phyloP scores from a whole-genome alignment of 352 stramenopile species.

The Peronosclerospora sorghi region DNA sequence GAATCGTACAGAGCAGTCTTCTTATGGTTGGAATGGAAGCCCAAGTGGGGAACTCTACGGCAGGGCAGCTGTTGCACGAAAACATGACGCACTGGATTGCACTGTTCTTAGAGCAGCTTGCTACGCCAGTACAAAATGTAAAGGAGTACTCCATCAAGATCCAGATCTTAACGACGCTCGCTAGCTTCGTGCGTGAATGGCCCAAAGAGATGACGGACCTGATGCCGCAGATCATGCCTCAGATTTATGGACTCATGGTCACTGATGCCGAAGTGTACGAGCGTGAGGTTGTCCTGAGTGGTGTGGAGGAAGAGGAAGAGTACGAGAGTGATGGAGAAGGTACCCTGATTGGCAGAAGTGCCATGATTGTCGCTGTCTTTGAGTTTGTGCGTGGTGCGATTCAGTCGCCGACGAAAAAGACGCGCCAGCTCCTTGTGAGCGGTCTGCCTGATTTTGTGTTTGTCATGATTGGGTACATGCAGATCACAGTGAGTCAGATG shows the following conservation, averaged over 20 bases:
- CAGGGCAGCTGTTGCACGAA: constrained; percentile 45
- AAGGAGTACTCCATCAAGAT: constrained; percentile 70
- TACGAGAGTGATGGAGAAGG: constrained; percentile 77
- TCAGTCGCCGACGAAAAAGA: constrained; percentile 76
- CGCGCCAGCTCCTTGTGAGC: constrained; percentile 37
- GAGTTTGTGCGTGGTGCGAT: constrained; percentile 66
- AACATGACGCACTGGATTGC: constrained; percentile 65
- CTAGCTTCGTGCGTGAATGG: constrained; percentile 76
- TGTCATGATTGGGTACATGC: constrained; percentile 78
- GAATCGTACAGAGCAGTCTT: constrained; percentile 68
- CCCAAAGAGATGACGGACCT: constrained; percentile 68
- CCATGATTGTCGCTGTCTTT: constrained; percentile 57
- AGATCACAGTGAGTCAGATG: constrained; percentile 68
- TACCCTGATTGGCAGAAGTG: constrained; percentile 44
- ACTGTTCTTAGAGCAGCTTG: constrained; percentile 49
- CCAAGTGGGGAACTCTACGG: constrained; percentile 52
- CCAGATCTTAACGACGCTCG: constrained; percentile 58
- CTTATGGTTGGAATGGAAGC: constrained; percentile 79
- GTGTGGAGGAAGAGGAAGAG: constrained; percentile 38
- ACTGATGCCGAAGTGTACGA: constrained; percentile 38
- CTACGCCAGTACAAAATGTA: constrained; percentile 24
- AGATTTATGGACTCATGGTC: constrained; percentile 48
- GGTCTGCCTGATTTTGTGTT: constrained; percentile 61
- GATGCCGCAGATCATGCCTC: constrained; percentile 61
- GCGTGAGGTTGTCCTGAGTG: constrained; percentile 40